Evolutionary conservation across 768 basidiomycete genomes (phyloP).

Genomic region (Russula sp.): DNA sequence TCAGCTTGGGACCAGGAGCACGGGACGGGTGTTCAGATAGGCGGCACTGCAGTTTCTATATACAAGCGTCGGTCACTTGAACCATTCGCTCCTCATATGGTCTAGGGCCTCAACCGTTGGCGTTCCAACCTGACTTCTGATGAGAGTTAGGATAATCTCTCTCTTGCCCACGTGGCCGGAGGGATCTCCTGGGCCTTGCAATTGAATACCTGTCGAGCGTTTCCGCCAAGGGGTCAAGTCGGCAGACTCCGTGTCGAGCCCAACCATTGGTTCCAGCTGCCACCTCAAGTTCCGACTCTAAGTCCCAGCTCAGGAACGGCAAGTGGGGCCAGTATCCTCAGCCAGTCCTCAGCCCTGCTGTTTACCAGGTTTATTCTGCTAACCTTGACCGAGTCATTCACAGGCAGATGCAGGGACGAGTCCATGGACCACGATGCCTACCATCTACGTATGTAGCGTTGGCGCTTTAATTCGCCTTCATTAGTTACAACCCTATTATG

Average conservation of each 20-base stretch:
- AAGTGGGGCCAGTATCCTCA: not conserved
- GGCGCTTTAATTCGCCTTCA: not conserved
- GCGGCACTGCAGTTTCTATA: constrained; percentile 61
- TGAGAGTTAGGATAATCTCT: constrained; percentile 48
- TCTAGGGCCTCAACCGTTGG: not conserved
- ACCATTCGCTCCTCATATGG: constrained; percentile 37
- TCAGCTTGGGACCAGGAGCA: constrained; percentile 80
- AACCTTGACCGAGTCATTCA: not conserved
- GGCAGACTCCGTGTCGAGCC: not conserved
- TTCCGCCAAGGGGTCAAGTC: constrained; percentile 51
- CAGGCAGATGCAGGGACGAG: not conserved
- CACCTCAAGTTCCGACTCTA: not conserved
- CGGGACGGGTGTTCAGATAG: constrained; percentile 53
- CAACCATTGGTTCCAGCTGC: not conserved
- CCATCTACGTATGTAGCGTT: not conserved
- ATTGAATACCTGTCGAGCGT: constrained; percentile 63
- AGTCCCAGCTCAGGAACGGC: not conserved
- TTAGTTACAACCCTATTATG: not conserved
- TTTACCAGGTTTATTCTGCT: not conserved
- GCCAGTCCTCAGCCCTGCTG: not conserved
- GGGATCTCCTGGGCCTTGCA: constrained; percentile 70
- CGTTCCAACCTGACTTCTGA: not conserved
- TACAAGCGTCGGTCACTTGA: constrained; percentile 72
- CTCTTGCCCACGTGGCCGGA: constrained; percentile 64
- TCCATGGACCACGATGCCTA: not conserved